These are phyloP conservation scores for Pisolithus marmoratus DNA, from an alignment of 768 basidiomycete genomes.

Conservation along the genomic window DNA sequence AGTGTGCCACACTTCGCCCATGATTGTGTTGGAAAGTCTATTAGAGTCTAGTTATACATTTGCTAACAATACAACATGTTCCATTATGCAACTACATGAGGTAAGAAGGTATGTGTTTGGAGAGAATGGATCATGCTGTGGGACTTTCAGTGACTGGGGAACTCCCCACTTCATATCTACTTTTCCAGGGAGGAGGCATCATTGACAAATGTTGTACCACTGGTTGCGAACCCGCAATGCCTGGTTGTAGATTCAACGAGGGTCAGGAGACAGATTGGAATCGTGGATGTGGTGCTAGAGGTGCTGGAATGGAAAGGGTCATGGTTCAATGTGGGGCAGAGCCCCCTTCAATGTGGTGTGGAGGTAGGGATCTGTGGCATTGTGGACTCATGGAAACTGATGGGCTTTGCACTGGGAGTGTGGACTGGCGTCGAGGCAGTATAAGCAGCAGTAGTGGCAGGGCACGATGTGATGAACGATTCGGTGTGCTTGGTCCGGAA, in stretches of 20 bases:
- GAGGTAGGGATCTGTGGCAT: conserved; percentile 21
- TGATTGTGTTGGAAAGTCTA: too few species aligned
- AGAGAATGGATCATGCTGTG: conserved; percentile 5
- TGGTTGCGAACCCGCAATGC: background rate
- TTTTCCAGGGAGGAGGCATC: conserved; percentile 4
- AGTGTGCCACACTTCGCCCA: too few species aligned
- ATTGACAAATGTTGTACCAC: conserved; percentile 15
- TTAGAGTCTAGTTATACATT: background rate
- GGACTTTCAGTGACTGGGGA: conserved; percentile 1
- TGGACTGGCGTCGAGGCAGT: conserved; percentile 8
- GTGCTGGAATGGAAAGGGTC: conserved; percentile 1
- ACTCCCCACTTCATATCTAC: background rate
- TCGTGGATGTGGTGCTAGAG: background rate
- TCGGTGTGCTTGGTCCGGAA: background rate
- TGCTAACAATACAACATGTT: background rate
- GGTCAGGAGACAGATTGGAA: background rate
- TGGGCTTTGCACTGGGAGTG: conserved; percentile 1
- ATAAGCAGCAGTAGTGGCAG: conserved; percentile 4
- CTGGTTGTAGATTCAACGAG: background rate
- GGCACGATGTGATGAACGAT: background rate
- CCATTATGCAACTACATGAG: conserved; percentile 11
- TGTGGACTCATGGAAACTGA: conserved; percentile 1
- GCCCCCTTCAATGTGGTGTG: conserved; percentile 5
- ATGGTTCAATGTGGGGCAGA: conserved; percentile 1
- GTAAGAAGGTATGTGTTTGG: conserved; percentile 15